phyloP scores from a whole-genome alignment of 2,329 filamentous ascomycete genomes.

The Aspergillus sp. region DNA sequence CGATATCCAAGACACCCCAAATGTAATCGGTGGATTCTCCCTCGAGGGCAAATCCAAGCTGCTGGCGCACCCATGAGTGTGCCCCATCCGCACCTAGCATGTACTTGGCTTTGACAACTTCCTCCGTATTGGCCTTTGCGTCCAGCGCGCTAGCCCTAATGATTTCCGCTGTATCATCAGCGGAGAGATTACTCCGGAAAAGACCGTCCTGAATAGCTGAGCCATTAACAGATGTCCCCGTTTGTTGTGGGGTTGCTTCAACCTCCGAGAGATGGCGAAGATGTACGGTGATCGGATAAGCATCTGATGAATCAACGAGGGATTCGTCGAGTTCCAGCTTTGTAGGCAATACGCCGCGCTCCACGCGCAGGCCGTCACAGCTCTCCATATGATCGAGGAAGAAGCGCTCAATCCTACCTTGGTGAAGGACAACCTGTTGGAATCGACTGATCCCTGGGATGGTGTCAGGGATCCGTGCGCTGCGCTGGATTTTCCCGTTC shows the following conservation, averaged over 20 bases:
- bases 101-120: conserved; percentile 56
- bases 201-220: conserved; percentile 52
- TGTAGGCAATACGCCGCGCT: conserved; percentile 60
- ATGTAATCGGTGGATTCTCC: conserved; percentile 50
- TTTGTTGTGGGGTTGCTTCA: conserved; percentile 46
- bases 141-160: too few species aligned
- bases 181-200: conserved; percentile 58
- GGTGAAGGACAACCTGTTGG: conserved; percentile 67
- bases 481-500: conserved; percentile 57
- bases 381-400: conserved; percentile 62
- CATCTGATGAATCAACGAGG: conserved; percentile 46
- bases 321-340: conserved; percentile 55
- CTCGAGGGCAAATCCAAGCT: conserved; percentile 55
- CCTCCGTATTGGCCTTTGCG: conserved; percentile 27
- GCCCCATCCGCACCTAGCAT: conserved; percentile 67
- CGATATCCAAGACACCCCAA: conserved; percentile 49
- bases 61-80: conserved; percentile 61
- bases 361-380: conserved; percentile 55
- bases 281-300: conserved; percentile 62
- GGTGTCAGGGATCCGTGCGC: conserved; percentile 63
- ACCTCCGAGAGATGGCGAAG: conserved; percentile 59
- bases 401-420: conserved; percentile 68
- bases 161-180: too few species aligned
- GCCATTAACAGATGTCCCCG: conserved; percentile 2
- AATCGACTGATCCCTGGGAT: conserved; percentile 62